Percentiles rank a stretch among this genome's conserved stretches.
Conservation (phyloP, 768 basidiomycete species). For the Neoboletus magnificus region DNA sequence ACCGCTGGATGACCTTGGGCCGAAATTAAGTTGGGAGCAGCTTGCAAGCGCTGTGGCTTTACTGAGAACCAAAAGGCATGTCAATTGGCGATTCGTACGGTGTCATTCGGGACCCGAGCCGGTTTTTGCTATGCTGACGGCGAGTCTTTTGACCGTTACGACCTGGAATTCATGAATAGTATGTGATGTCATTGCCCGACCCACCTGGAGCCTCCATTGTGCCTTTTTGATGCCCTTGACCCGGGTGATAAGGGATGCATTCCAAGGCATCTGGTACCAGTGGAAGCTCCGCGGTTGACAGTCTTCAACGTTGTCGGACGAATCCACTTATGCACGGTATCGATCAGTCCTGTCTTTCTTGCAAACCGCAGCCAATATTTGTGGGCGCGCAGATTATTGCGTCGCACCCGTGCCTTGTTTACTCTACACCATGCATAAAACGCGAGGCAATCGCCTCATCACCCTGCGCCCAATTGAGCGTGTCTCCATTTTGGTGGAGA, state of each 20-base stretch:
- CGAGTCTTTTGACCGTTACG: too few relatives aligned
- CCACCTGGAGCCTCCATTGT: background rate
- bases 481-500: constrained; percentile 2
- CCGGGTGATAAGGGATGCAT: background rate
- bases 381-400: background rate
- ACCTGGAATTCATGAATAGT: background rate
- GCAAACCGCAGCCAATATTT: background rate
- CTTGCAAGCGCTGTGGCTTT: too few relatives aligned
- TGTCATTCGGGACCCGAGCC: too few relatives aligned
- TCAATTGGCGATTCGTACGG: too few relatives aligned
- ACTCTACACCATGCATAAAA: constrained; percentile 6
- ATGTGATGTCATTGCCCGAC: background rate
- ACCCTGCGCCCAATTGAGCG: too few relatives aligned
- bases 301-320: background rate
- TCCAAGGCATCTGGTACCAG: background rate
- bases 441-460: too few relatives aligned
- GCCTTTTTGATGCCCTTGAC: constrained; percentile 4
- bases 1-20: too few relatives aligned
- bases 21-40: too few relatives aligned
- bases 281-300: background rate
- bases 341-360: background rate
- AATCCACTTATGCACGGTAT: too few relatives aligned
- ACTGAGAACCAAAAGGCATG: too few relatives aligned
- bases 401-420: background rate
- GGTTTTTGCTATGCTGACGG: too few relatives aligned